Conservation (phyloP, 257 asterid genomes). For the Ilex aquifolium region DNA sequence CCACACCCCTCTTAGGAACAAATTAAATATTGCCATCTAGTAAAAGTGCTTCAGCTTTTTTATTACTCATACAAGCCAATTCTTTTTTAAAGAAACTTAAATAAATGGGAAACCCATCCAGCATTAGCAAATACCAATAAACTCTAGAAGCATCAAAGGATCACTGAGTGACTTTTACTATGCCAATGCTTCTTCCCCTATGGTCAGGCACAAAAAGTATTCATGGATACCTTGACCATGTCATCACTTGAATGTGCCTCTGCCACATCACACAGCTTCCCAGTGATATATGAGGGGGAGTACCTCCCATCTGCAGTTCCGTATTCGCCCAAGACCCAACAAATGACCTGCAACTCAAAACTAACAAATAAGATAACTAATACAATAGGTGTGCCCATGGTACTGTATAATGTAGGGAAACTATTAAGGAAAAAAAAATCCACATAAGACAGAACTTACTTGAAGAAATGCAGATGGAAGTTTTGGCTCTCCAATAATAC, state of each 20-base stretch:
- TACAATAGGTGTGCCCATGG: not conserved
- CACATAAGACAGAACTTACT: slow-evolving; percentile 36
- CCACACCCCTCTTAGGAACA: too few relatives aligned
- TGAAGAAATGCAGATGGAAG: slow-evolving; percentile 95
- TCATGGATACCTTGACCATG: slow-evolving; percentile 59
- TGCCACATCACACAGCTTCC: slow-evolving; percentile 87
- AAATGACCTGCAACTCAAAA: slow-evolving; percentile 60
- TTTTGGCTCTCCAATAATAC: slow-evolving; percentile 84
- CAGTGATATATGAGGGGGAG: slow-evolving; percentile 87
- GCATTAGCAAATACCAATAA: too few relatives aligned
- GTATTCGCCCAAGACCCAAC: slow-evolving; percentile 99
- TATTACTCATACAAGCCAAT: too few relatives aligned
- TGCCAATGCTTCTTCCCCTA: not conserved
- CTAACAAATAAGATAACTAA: slow-evolving; percentile 8
- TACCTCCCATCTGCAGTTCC: slow-evolving; percentile 90
- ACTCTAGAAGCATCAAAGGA: too few relatives aligned
- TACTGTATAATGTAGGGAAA: not conserved
- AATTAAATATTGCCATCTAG: too few relatives aligned
- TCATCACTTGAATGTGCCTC: slow-evolving; percentile 95
- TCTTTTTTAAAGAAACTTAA: too few relatives aligned
- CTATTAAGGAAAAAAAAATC: slow-evolving; percentile 1
- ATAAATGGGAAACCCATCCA: too few relatives aligned
- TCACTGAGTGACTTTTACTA: too few relatives aligned
- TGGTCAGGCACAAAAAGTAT: not conserved
- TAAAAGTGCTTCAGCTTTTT: too few relatives aligned